Conservation (phyloP, 176 grass and related monocot genomes). For the Otatea glauca region DNA sequence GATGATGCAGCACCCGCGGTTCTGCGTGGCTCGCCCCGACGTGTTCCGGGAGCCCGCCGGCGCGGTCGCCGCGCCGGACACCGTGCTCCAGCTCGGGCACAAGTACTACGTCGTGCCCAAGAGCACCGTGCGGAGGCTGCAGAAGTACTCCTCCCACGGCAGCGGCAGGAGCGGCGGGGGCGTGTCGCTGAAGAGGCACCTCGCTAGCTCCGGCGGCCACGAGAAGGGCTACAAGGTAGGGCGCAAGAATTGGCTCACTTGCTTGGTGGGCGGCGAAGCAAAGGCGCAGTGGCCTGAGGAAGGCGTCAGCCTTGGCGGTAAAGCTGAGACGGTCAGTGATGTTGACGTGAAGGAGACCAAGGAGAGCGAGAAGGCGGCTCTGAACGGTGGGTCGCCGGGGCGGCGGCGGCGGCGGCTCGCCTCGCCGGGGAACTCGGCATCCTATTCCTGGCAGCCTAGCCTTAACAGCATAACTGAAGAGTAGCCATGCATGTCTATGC, state of each 20-base stretch:
- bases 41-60: constrained; percentile 56
- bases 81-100: constrained; percentile 42
- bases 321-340: background rate
- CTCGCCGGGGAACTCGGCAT: constrained; percentile 45
- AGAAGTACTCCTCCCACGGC: constrained; percentile 7
- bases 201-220: background rate
- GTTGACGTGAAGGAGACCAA: constrained; percentile 1
- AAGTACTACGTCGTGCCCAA: constrained; percentile 65
- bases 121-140: constrained; percentile 61
- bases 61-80: constrained; percentile 49
- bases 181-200: constrained; percentile 37
- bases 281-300: background rate
- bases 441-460: constrained; percentile 60
- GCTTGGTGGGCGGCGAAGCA: background rate
- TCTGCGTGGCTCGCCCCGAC: constrained; percentile 57
- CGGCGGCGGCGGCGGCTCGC: constrained; percentile 10
- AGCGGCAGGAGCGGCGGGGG: background rate
- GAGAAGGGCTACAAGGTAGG: constrained; percentile 28
- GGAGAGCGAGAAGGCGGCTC: background rate
- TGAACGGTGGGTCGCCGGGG: background rate
- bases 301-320: background rate
- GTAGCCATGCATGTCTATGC: constrained; percentile 13
- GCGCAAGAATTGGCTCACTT: constrained; percentile 38
- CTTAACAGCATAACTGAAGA: constrained; percentile 69
- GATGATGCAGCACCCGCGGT: constrained; percentile 58